These are phyloP conservation scores for Cercospora sojina DNA, from an alignment of 2,329 filamentous ascomycete species.

Conservation along the genomic window DNA sequence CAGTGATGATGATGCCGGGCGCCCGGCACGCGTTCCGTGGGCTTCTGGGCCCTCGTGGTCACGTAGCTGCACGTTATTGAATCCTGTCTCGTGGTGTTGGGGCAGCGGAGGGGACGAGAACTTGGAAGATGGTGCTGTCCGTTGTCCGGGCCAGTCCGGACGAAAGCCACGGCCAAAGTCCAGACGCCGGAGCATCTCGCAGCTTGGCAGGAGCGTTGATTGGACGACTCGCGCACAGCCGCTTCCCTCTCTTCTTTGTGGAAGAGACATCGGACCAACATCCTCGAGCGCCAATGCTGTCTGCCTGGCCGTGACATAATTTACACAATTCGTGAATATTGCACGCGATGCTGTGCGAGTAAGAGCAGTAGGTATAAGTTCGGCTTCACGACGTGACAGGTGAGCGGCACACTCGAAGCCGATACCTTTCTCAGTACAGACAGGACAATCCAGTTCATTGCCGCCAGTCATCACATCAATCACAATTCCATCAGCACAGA, in stretches of 20 bases:
- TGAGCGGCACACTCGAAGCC: not conserved
- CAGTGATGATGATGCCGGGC: not conserved
- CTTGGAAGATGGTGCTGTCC: not conserved
- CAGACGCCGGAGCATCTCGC: not conserved
- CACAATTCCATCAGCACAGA: not conserved
- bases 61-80: not conserved
- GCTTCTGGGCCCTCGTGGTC: not conserved
- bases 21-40: not conserved
- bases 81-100: not conserved
- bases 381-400: not conserved
- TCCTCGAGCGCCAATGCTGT: not conserved
- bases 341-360: not conserved
- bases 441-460: not conserved
- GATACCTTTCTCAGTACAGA: not conserved
- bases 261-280: not conserved
- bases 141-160: not conserved
- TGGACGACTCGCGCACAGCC: not conserved
- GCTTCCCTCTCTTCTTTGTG: not conserved
- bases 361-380: not conserved
- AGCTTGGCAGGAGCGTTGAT: not conserved
- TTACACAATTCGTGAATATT: not conserved
- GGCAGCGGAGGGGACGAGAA: not conserved
- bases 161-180: not conserved
- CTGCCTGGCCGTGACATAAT: not conserved
- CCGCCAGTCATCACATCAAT: not conserved